Conservation (phyloP, 305 asterid genomes). For the Lippia alba region DNA sequence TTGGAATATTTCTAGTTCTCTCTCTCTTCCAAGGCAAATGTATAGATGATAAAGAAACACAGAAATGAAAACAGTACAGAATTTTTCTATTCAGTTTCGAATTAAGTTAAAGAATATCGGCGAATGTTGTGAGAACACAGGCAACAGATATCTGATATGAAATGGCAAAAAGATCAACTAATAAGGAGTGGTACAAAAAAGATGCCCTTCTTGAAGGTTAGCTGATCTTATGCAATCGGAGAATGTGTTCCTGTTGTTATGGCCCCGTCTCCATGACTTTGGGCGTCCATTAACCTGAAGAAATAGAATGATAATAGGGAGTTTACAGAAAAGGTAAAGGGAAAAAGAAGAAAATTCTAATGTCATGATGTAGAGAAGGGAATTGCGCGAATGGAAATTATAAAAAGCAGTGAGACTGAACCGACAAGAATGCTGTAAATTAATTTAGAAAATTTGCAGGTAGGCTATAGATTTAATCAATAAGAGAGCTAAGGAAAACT, state of each 20-base stretch:
- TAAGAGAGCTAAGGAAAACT: not conserved
- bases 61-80: not conserved
- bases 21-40: not conserved
- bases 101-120: not conserved
- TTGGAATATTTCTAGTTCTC: slow-evolving; percentile 41
- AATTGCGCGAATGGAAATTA: no score
- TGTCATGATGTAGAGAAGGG: not conserved
- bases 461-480: no score
- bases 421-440: no score
- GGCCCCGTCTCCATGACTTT: slow-evolving; percentile 16
- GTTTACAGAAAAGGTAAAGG: not conserved
- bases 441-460: no score
- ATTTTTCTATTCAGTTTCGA: not conserved
- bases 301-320: not conserved
- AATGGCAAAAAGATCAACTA: not conserved
- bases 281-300: slow-evolving; percentile 23
- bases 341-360: not conserved
- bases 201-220: no score
- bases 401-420: no score
- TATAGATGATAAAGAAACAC: not conserved
- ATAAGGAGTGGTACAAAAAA: no score
- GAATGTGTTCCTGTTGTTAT: no score
- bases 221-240: no score
- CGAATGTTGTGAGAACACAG: not conserved
- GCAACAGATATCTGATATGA: slow-evolving; percentile 4